A percentile compares a stretch with the other conserved stretches of the same genome.
phyloP scores from a whole-genome alignment of 257 asterid species.

The Przewalskia tangutica region DNA sequence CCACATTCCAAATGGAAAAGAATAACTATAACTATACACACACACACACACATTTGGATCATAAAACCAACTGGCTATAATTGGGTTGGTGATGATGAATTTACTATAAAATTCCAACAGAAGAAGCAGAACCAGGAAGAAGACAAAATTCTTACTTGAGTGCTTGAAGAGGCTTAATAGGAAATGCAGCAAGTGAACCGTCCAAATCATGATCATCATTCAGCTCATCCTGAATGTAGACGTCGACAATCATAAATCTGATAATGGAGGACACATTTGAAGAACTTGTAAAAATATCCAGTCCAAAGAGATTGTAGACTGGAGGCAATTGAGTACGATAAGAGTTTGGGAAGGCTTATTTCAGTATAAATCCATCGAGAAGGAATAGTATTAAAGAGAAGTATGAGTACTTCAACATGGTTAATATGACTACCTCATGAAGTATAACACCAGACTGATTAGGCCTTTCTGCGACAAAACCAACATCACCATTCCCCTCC shows the following conservation, averaged over 20 bases:
- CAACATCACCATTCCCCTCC: slow-evolving; percentile 31
- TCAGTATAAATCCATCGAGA: background rate
- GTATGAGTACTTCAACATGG: background rate
- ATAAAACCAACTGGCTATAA: background rate
- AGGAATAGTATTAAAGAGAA: background rate
- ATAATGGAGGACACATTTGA: background rate
- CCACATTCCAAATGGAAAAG: background rate
- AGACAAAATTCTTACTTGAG: slow-evolving; percentile 48
- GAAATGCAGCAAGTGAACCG: slow-evolving; percentile 75
- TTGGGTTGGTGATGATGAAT: background rate
- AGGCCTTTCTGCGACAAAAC: slow-evolving; percentile 31
- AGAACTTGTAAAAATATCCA: background rate
- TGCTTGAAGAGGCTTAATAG: slow-evolving; percentile 86
- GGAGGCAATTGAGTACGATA: background rate
- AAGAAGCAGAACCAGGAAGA: background rate
- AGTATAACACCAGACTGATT: slow-evolving; percentile 31
- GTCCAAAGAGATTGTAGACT: slow-evolving; percentile 5
- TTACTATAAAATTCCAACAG: background rate
- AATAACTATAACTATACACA: background rate
- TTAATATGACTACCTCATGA: slow-evolving; percentile 36
- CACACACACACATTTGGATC: background rate
- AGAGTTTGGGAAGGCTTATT: background rate
- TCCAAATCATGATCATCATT: slow-evolving; percentile 58
- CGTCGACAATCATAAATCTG: background rate
- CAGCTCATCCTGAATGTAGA: slow-evolving; percentile 47